Percentiles rank a stretch among this genome's conserved stretches.
Conservation (phyloP, 2,329 filamentous ascomycete species). For the Aspergillus carbonarius region DNA sequence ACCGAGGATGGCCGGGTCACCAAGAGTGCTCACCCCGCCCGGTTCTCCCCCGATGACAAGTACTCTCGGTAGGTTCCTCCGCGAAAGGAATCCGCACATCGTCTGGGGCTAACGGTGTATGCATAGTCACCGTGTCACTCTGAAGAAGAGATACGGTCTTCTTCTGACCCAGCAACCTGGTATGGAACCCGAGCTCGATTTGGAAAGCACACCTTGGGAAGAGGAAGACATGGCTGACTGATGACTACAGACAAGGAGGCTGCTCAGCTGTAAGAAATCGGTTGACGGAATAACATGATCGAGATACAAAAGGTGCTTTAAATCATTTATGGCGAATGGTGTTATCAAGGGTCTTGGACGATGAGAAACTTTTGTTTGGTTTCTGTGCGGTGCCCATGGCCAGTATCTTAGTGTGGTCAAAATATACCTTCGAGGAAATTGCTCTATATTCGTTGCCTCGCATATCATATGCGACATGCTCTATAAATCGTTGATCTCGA, state of each 20-base stretch:
- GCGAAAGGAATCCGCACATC: not conserved
- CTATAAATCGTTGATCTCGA: slow-evolving; percentile 11
- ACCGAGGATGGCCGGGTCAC: slow-evolving; percentile 72
- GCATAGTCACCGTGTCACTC: slow-evolving; percentile 78
- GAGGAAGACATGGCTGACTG: not conserved
- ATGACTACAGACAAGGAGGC: slow-evolving; percentile 28
- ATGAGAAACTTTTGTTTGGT: slow-evolving; percentile 23
- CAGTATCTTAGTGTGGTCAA: not conserved
- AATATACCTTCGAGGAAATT: slow-evolving; percentile 6
- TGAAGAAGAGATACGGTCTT: slow-evolving; percentile 90
- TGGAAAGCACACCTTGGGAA: slow-evolving; percentile 3
- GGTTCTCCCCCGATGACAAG: slow-evolving; percentile 98
- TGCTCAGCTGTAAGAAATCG: slow-evolving; percentile 31
- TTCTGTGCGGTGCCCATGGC: slow-evolving; percentile 11
- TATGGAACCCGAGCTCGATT: slow-evolving; percentile 28
- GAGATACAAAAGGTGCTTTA: slow-evolving; percentile 27
- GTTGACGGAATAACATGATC: slow-evolving; percentile 16
- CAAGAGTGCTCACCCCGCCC: slow-evolving; percentile 91
- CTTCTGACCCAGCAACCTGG: slow-evolving; percentile 75
- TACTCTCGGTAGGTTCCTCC: slow-evolving; percentile 66
- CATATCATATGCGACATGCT: slow-evolving; percentile 11
- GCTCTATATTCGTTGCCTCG: slow-evolving; percentile 14
- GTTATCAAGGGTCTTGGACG: slow-evolving; percentile 35
- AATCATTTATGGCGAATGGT: slow-evolving; percentile 40
- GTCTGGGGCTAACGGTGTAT: not conserved